phyloP scores from a whole-genome alignment of 2,329 filamentous ascomycete genomes.

The Sarocladiaceae sp. region DNA sequence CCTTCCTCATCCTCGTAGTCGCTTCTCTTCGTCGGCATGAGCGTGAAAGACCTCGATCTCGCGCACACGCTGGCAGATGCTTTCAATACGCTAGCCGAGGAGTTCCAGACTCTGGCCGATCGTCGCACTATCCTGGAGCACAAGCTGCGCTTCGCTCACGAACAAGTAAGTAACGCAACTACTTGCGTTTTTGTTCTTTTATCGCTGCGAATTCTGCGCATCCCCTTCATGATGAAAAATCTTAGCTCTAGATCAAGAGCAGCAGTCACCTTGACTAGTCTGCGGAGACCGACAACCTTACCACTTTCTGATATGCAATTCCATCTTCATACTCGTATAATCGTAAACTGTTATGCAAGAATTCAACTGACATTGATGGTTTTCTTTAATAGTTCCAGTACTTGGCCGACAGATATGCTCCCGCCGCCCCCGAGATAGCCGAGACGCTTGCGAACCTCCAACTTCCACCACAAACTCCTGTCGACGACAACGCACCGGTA shows the following conservation, averaged over 20 bases:
- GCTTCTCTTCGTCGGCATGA: conserved; percentile 15
- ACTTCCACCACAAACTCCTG: conserved; percentile 50
- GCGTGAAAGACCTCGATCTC: conserved; percentile 35
- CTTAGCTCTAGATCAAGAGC: conserved; percentile 86
- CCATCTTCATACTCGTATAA: neutral
- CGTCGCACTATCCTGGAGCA: conserved; percentile 63
- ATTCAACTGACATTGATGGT: conserved; percentile 18
- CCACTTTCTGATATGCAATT: conserved; percentile 11
- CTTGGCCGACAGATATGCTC: conserved; percentile 64
- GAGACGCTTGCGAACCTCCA: conserved; percentile 64
- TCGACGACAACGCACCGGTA: conserved; percentile 42
- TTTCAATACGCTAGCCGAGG: conserved; percentile 60
- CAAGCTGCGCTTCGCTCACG: conserved; percentile 62
- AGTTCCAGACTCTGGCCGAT: conserved; percentile 60
- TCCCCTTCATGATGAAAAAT: conserved; percentile 32
- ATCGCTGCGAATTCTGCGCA: conserved; percentile 11
- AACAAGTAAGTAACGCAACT: conserved; percentile 50
- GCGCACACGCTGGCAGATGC: conserved; percentile 59
- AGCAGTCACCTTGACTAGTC: conserved; percentile 40
- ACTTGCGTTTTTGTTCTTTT: conserved; percentile 3
- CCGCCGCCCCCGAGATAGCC: conserved; percentile 60
- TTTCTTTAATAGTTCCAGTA: conserved; percentile 50
- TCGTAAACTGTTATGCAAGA: neutral
- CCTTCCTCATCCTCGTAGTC: neutral
- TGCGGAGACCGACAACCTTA: conserved; percentile 56